Conservation (phyloP, 441 rosid species). For the Jatropha podagrica region DNA sequence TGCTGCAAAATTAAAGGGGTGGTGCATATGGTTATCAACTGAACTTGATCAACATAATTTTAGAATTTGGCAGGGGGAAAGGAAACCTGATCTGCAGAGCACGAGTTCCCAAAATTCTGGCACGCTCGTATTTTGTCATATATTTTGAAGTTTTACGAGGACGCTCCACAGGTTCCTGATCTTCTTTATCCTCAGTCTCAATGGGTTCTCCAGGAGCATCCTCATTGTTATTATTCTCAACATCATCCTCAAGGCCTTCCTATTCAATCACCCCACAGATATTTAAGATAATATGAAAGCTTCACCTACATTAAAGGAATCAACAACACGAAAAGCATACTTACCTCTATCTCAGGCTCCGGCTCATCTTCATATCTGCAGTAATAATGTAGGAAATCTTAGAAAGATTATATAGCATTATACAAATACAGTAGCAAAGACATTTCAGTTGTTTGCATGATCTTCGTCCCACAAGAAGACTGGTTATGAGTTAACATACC, state of each 20-base stretch:
- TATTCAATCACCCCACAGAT: conserved; percentile 30
- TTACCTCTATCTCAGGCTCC: conserved; percentile 85
- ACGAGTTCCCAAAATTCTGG: conserved; percentile 86
- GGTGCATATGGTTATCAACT: not conserved
- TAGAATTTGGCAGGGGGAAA: not conserved
- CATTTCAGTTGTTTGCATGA: not conserved
- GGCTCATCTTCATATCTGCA: conserved; percentile 91
- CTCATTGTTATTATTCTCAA: conserved; percentile 53
- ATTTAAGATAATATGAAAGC: not conserved
- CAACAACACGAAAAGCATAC: conserved; percentile 10
- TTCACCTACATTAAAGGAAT: not conserved
- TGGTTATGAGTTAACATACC: too few species aligned
- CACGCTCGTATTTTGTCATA: conserved; percentile 85
- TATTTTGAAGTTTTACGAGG: conserved; percentile 69
- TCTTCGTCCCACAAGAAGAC: too few species aligned
- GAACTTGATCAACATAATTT: not conserved
- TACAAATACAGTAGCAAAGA: not conserved
- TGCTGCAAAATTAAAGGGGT: conserved; percentile 39
- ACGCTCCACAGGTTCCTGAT: conserved; percentile 35
- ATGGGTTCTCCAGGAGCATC: conserved; percentile 56
- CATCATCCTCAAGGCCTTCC: conserved; percentile 79
- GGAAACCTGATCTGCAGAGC: conserved; percentile 76
- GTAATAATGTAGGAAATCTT: not conserved
- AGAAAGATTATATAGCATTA: not conserved
- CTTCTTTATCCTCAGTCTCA: conserved; percentile 67